Conservation (phyloP, 371 early-diverging fungal species). For the Apophysomyces elegans region DNA sequence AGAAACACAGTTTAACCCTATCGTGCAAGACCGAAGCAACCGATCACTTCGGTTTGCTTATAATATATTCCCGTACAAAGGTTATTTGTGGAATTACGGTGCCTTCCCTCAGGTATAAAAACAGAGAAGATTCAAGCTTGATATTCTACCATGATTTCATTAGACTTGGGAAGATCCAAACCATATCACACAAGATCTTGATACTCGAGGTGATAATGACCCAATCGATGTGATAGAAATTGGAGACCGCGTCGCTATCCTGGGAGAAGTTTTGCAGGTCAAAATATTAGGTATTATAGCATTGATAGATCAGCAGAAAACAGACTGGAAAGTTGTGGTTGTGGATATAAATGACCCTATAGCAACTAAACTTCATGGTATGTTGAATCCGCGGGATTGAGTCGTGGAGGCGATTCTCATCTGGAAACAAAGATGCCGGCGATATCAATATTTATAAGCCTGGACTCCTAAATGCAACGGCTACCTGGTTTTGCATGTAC, state of each 20-base stretch:
- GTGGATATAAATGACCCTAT: conserved; percentile 86
- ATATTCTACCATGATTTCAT: background rate
- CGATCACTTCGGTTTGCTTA: conserved; percentile 85
- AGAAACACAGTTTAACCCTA: conserved; percentile 84
- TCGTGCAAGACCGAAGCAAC: conserved; percentile 92
- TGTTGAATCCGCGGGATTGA: background rate
- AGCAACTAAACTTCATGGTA: conserved; percentile 74
- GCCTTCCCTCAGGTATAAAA: conserved; percentile 68
- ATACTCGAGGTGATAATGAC: conserved; percentile 87
- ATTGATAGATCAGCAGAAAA: conserved; percentile 88
- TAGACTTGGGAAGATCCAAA: conserved; percentile 93
- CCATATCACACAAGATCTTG: conserved; percentile 70
- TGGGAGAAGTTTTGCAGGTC: conserved; percentile 67
- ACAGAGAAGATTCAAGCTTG: background rate
- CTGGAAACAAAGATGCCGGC: conserved; percentile 62
- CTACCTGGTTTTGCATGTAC: conserved; percentile 90
- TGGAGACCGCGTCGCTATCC: background rate
- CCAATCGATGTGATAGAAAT: conserved; percentile 88
- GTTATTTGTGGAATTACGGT: conserved; percentile 96
- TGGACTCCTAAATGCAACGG: conserved; percentile 81
- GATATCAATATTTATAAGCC: conserved; percentile 89
- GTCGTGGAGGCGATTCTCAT: background rate
- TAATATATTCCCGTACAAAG: conserved; percentile 92
- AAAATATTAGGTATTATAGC: conserved; percentile 91
- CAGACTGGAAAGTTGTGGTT: conserved; percentile 94